A percentile compares a stretch with the other conserved stretches of the same genome.
Conservation (phyloP, 306 rosid species). For the Macrotyloma uniflorum region DNA sequence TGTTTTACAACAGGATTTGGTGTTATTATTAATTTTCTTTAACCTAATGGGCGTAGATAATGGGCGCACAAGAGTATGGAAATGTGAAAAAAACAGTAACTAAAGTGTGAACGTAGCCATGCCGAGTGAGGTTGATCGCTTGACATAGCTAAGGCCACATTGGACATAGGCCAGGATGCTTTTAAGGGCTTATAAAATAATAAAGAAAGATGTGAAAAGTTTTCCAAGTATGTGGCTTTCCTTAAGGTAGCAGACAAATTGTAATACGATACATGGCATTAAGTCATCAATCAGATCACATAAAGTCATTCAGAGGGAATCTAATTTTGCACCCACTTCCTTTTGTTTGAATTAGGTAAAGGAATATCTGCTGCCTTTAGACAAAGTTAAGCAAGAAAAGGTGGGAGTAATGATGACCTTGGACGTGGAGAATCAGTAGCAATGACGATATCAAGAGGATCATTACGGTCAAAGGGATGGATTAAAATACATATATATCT, state of each 20-base stretch:
- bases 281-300: slow-evolving; percentile 46
- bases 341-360: slow-evolving; percentile 45
- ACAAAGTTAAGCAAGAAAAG: slow-evolving; percentile 51
- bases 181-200: slow-evolving; percentile 39
- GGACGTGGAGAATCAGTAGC: slow-evolving; percentile 43
- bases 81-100: neutral
- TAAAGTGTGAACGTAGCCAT: slow-evolving; percentile 20
- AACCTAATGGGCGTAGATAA: too few species aligned
- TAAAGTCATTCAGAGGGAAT: slow-evolving; percentile 52
- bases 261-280: slow-evolving; percentile 28
- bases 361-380: slow-evolving; percentile 63
- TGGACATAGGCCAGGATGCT: slow-evolving; percentile 31
- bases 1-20: neutral
- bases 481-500: slow-evolving; percentile 6
- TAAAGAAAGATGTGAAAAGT: slow-evolving; percentile 39
- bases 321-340: slow-evolving; percentile 44
- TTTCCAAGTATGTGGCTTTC: slow-evolving; percentile 40
- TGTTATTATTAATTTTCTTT: neutral
- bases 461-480: slow-evolving; percentile 51
- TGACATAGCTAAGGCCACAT: neutral
- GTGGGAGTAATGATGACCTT: slow-evolving; percentile 48
- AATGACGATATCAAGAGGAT: slow-evolving; percentile 37
- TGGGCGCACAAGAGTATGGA: neutral
- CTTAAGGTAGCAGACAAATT: slow-evolving; percentile 48
- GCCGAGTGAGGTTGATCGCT: neutral